phyloP scores from a whole-genome alignment of 805 yeast genomes.

The Naumovozyma castellii region DNA sequence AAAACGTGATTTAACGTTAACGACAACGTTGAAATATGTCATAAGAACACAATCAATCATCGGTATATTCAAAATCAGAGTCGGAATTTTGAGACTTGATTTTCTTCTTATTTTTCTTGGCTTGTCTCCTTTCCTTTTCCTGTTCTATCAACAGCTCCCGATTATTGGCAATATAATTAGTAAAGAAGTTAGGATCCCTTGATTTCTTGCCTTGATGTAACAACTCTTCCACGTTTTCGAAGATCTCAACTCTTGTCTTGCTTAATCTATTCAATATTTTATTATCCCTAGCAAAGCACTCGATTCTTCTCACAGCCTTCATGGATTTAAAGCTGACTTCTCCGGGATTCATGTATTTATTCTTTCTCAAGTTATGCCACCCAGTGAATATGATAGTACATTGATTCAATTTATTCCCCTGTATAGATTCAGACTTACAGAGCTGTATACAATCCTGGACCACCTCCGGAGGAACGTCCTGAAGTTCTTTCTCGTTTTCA shows the following conservation, averaged over 20 bases:
- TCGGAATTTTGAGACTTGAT: constrained; percentile 4
- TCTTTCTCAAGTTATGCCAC: constrained; percentile 57
- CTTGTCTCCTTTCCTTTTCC: constrained; percentile 16
- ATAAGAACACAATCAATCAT: too few species aligned
- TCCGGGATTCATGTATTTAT: constrained; percentile 67
- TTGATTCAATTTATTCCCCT: constrained; percentile 61
- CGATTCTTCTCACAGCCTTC: constrained; percentile 42
- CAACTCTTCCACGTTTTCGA: constrained; percentile 24
- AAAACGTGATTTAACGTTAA: neutral
- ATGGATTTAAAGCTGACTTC: constrained; percentile 65
- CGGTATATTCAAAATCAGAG: neutral
- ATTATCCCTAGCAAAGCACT: constrained; percentile 49
- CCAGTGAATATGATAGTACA: constrained; percentile 65
- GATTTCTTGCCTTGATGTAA: constrained; percentile 26
- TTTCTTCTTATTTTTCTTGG: constrained; percentile 13
- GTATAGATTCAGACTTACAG: constrained; percentile 68
- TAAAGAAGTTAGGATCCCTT: constrained; percentile 22
- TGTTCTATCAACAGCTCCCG: constrained; percentile 14
- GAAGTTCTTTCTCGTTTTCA: constrained; percentile 36
- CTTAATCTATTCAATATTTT: constrained; percentile 50
- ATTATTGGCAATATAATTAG: constrained; percentile 10
- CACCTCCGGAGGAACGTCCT: constrained; percentile 42
- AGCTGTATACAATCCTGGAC: constrained; percentile 55
- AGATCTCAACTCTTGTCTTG: constrained; percentile 51
- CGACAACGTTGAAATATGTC: too few species aligned